Conservation (phyloP, 768 basidiomycete species). For the Psilocybe subaeruginosa region DNA sequence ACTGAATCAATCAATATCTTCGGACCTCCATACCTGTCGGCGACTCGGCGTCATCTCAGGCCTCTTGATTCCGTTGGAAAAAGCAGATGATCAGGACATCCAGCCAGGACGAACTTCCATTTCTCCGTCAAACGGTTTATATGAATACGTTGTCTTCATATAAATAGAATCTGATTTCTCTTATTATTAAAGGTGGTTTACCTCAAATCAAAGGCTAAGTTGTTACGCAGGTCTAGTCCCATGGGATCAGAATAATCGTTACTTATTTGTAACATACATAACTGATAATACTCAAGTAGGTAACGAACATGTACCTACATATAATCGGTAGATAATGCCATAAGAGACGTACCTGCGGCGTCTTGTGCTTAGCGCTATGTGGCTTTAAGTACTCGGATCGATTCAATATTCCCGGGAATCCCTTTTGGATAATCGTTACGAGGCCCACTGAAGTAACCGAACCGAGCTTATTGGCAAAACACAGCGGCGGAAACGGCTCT, state of each 20-base stretch:
- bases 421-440: not conserved
- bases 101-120: constrained; percentile 4
- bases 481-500: not conserved
- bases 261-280: not conserved
- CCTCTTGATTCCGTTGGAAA: constrained; percentile 12
- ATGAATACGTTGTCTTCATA: not conserved
- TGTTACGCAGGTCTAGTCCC: constrained; percentile 4
- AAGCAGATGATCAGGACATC: constrained; percentile 12
- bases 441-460: not conserved
- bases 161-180: not conserved
- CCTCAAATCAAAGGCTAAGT: constrained; percentile 6
- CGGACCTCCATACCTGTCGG: constrained; percentile 21
- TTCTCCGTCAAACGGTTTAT: constrained; percentile 14
- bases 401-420: not conserved
- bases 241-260: not conserved
- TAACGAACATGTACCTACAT: not conserved
- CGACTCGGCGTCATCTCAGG: constrained; percentile 18
- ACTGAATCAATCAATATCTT: not conserved
- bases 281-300: not conserved
- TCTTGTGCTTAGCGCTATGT: not conserved
- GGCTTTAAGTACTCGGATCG: not conserved
- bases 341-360: not conserved
- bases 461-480: constrained; percentile 4
- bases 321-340: not conserved
- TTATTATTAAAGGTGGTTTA: not conserved